These are phyloP conservation scores for Lagenidium sp. DNA, from an alignment of 352 stramenopile species.

Conservation along the genomic window DNA sequence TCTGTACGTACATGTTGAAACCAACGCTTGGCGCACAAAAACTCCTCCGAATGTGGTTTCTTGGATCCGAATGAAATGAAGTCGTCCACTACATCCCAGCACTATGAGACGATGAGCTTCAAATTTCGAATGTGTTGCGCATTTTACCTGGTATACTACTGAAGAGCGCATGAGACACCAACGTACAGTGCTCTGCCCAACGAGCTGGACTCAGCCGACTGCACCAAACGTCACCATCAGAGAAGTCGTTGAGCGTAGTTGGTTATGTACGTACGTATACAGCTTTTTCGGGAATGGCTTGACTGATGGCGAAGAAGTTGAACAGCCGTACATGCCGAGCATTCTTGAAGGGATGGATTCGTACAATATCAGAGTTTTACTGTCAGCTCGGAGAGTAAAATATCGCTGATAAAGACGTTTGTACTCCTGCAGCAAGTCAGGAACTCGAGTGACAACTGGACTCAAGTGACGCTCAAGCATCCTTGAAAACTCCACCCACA, in stretches of 20 bases:
- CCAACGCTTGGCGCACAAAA: constrained; percentile 62
- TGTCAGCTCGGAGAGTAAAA: constrained; percentile 32
- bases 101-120: too few species aligned
- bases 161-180: constrained; percentile 76
- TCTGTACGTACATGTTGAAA: constrained; percentile 70
- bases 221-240: not conserved
- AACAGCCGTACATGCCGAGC: not conserved
- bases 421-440: constrained; percentile 36
- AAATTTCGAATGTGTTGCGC: too few species aligned
- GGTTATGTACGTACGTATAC: not conserved
- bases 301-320: not conserved
- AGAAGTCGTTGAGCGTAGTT: not conserved
- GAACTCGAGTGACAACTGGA: constrained; percentile 13
- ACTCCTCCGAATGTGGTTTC: constrained; percentile 38
- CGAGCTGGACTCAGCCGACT: constrained; percentile 48
- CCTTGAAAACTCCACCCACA: constrained; percentile 14
- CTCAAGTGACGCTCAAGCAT: constrained; percentile 22
- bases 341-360: constrained; percentile 6
- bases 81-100: constrained; percentile 75
- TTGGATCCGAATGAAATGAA: constrained; percentile 53
- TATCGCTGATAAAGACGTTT: constrained; percentile 37
- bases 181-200: constrained; percentile 69
- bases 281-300: not conserved
- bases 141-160: constrained; percentile 65
- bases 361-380: constrained; percentile 13